phyloP scores from a whole-genome alignment of 1,284 basidiomycete genomes.

The Irpex rosettiformis region DNA sequence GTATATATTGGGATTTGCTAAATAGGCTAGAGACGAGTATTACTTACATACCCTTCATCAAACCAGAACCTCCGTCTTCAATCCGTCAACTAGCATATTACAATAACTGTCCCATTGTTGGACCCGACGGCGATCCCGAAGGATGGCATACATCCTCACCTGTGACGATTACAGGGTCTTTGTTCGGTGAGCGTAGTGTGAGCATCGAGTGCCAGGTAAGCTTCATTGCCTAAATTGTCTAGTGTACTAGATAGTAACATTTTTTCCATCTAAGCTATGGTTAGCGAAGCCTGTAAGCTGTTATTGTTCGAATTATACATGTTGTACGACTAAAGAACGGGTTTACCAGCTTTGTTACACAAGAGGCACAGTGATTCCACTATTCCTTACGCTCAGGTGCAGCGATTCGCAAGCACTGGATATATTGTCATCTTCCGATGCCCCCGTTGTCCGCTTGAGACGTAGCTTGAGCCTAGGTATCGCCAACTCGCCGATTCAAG shows the following conservation, averaged over 20 bases:
- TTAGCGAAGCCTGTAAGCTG: slow-evolving; percentile 23
- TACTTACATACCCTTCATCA: slow-evolving; percentile 37
- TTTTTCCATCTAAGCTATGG: slow-evolving; percentile 17
- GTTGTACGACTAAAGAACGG: neutral
- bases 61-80: slow-evolving; percentile 40
- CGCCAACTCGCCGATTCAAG: slow-evolving; percentile 2
- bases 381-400: slow-evolving; percentile 20
- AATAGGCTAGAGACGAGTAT: slow-evolving; percentile 26
- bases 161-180: slow-evolving; percentile 37
- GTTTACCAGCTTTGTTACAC: slow-evolving; percentile 23
- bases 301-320: neutral
- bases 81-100: slow-evolving; percentile 45
- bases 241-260: neutral
- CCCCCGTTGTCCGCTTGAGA: slow-evolving; percentile 20
- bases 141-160: slow-evolving; percentile 32
- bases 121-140: slow-evolving; percentile 44
- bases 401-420: slow-evolving; percentile 24
- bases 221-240: neutral
- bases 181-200: slow-evolving; percentile 32
- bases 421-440: slow-evolving; percentile 20
- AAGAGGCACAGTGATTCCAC: slow-evolving; percentile 24
- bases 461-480: slow-evolving; percentile 19
- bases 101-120: slow-evolving; percentile 37
- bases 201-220: slow-evolving; percentile 26
- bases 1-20: neutral